Base-by-base conservation (phyloP, 2,329 filamentous ascomycete genomes). In the Ophiosphaerella korrae region DNA sequence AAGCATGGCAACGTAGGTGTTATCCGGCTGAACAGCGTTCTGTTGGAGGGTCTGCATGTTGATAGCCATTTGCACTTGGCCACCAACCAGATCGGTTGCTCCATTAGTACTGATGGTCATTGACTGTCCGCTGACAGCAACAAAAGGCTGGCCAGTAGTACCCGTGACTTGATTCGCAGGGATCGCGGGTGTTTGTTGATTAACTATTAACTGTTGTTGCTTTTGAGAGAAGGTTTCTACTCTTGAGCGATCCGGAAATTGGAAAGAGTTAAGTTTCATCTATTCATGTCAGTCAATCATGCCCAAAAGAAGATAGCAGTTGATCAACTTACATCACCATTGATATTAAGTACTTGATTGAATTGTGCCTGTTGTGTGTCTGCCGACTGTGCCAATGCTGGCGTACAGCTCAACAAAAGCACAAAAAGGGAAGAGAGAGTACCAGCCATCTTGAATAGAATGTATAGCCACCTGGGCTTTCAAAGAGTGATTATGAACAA, bases 271-370 rank as follows among this genome's bases (percentile, higher is more conserved):
- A 31, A 74, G 59, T 35, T 54, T 37, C 71, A 74, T 74, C 71
- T 74, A 36, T 7, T 1, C 29, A n/a, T 2, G 29, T 69, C 48
- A 68, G 58, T 41, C 12, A 0, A 7, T 16, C n/a, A 18, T 4
- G 2, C 18, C 21, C 12, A 3, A 6, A 31, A 2, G 7, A 12
- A 1, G 4, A 1, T 1, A 6, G 3, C 2, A 0, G 6, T 7
- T 3, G n/a, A 5, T 31, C 12, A n/a, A 65, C 69, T 62, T 64
- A 72, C 71, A 48, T 74, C 71, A 51, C 70, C 71, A 60, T 73
- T 72, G 42, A 74, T 31, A 64, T 73, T 74, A 63, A 74, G 65
- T 51, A 74, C 71, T 63, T 74, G 70, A 56, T 74, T 74, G 52
- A 66, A 74, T 26, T 73, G 66, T 14, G 57, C 68, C 42, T 62